These are phyloP conservation scores for Boletus huronensis DNA, from an alignment of 768 basidiomycete species.

Conservation along the genomic window DNA sequence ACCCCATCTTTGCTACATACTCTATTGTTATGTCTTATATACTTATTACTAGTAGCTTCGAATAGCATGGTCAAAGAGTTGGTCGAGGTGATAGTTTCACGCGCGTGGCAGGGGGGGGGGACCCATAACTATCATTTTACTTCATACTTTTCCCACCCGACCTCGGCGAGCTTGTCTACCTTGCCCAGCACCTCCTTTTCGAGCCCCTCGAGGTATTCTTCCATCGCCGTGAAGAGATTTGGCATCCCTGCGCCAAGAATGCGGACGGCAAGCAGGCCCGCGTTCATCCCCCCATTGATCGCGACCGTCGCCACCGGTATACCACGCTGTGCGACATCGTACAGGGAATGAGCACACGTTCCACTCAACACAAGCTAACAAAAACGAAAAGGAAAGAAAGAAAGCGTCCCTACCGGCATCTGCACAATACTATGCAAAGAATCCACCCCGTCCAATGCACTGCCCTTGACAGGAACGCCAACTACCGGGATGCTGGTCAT, in stretches of 20 bases:
- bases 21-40: background rate
- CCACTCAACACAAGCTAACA: background rate
- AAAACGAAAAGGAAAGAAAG: background rate
- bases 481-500: conserved; percentile 91
- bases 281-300: conserved; percentile 93
- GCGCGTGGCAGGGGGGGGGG: no score
- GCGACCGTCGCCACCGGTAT: conserved; percentile 97
- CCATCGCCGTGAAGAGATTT: conserved; percentile 60
- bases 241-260: conserved; percentile 82
- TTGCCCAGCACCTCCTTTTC: conserved; percentile 79
- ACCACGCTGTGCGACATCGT: conserved; percentile 60
- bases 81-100: no score
- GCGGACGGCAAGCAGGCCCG: conserved; percentile 85
- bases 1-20: no score
- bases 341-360: background rate
- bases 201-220: conserved; percentile 62
- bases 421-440: conserved; percentile 97
- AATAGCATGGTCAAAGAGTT: no score
- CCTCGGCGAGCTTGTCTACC: conserved; percentile 65
- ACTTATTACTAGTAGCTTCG: no score
- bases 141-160: conserved; percentile 86
- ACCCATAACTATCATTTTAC: conserved; percentile 32
- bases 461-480: conserved; percentile 96
- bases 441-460: conserved; percentile 91
- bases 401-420: conserved; percentile 77